Conservation (phyloP, 2,329 filamentous ascomycete genomes). For the Colletotrichum trifolii region DNA sequence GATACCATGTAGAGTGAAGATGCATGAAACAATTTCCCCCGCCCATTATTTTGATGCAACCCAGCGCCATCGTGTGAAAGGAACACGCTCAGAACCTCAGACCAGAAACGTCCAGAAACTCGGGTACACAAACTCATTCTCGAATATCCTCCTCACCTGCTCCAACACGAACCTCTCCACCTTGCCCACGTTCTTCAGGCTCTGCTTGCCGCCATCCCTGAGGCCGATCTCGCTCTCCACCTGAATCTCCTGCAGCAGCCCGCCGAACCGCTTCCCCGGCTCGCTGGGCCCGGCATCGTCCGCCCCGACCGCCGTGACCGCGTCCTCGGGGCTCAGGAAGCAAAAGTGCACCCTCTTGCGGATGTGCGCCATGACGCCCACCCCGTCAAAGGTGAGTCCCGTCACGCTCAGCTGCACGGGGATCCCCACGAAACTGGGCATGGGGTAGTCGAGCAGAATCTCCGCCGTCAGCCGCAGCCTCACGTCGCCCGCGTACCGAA, state of each 20-base stretch:
- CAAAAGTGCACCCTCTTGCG: slow-evolving; percentile 91
- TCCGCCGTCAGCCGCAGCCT: slow-evolving; percentile 91
- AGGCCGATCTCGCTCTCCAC: slow-evolving; percentile 98
- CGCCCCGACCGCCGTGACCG: slow-evolving; percentile 74
- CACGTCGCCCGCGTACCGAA: slow-evolving; percentile 89
- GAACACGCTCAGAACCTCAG: slow-evolving; percentile 1
- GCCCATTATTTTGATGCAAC: neutral
- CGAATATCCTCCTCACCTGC: slow-evolving; percentile 95
- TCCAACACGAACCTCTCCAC: slow-evolving; percentile 97
- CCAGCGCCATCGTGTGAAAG: neutral
- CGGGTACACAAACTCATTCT: slow-evolving; percentile 98
- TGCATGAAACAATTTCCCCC: neutral
- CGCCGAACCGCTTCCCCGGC: slow-evolving; percentile 65
- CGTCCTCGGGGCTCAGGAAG: slow-evolving; percentile 93
- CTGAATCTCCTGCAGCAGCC: slow-evolving; percentile 88
- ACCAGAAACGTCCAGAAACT: slow-evolving; percentile 99
- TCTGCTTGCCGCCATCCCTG: slow-evolving; percentile 90
- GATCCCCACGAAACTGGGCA: slow-evolving; percentile 97
- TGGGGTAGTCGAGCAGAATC: slow-evolving; percentile 96
- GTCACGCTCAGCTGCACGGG: slow-evolving; percentile 96
- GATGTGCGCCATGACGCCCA: slow-evolving; percentile 92
- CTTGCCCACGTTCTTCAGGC: slow-evolving; percentile 97
- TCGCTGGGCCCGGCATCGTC: slow-evolving; percentile 50
- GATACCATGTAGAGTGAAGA: slow-evolving; percentile 21
- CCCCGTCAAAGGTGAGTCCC: slow-evolving; percentile 92